These are phyloP conservation scores for Tricholomella constricta DNA, from an alignment of 768 basidiomycete species.

Conservation along the genomic window DNA sequence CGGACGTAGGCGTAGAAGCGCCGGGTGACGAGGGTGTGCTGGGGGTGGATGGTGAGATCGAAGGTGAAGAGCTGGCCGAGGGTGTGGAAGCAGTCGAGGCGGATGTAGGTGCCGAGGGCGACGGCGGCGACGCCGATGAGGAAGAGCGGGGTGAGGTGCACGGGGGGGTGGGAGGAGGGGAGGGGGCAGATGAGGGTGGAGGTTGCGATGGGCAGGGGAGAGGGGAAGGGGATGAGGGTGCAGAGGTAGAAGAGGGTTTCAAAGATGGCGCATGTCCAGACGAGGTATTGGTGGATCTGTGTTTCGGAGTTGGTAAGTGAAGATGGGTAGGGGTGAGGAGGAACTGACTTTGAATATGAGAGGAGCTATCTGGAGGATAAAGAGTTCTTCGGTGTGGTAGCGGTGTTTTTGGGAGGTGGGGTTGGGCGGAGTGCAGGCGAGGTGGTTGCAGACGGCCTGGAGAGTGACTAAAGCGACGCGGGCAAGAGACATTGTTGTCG, in stretches of 20 bases:
- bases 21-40: slow-evolving; percentile 43
- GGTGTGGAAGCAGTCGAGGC: slow-evolving; percentile 46
- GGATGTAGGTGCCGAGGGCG: slow-evolving; percentile 38
- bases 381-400: slow-evolving; percentile 45
- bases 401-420: slow-evolving; percentile 46
- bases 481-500: slow-evolving; percentile 36
- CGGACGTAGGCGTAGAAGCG: slow-evolving; percentile 48
- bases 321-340: background rate
- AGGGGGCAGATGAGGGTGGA: slow-evolving; percentile 30
- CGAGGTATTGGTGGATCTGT: slow-evolving; percentile 21
- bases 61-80: slow-evolving; percentile 50
- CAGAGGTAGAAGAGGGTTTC: slow-evolving; percentile 21
- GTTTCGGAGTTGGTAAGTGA: background rate
- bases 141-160: slow-evolving; percentile 33
- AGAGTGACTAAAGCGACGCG: slow-evolving; percentile 41
- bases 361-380: slow-evolving; percentile 50
- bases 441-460: slow-evolving; percentile 45
- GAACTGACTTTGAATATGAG: slow-evolving; percentile 42
- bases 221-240: slow-evolving; percentile 17
- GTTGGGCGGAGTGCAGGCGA: slow-evolving; percentile 51
- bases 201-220: slow-evolving; percentile 33
- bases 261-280: slow-evolving; percentile 22
- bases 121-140: slow-evolving; percentile 37
- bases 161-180: slow-evolving; percentile 21
- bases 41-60: slow-evolving; percentile 46